These are phyloP conservation scores for Penicillium sp. DNA, from an alignment of 2,329 filamentous ascomycete genomes.

Conservation along the genomic window DNA sequence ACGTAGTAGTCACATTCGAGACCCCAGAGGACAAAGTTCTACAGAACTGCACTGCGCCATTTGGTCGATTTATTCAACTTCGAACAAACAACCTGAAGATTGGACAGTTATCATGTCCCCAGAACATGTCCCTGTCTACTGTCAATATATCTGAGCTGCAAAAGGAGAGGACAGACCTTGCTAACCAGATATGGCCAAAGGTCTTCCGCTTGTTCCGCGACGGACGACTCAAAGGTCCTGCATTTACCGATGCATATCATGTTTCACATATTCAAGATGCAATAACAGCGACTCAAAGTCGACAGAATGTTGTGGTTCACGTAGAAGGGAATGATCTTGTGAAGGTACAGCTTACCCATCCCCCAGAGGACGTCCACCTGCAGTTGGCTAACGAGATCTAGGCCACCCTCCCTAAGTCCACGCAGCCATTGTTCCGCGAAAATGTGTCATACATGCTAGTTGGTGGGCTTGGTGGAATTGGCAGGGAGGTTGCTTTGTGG, in stretches of 20 bases:
- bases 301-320: conserved; percentile 7
- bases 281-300: conserved; percentile 1
- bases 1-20: conserved; percentile 17
- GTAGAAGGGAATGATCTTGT: conserved; percentile 9
- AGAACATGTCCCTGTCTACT: conserved; percentile 14
- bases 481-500: conserved; percentile 34
- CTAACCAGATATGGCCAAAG: conserved; percentile 10
- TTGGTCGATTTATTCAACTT: conserved; percentile 35
- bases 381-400: neutral
- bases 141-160: conserved; percentile 15
- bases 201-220: conserved; percentile 16
- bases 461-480: conserved; percentile 31
- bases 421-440: conserved; percentile 1
- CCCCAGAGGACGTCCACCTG: too few species aligned
- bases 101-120: neutral
- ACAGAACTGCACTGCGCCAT: conserved; percentile 18
- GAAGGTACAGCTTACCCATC: conserved; percentile 3
- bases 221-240: conserved; percentile 11
- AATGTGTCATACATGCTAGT: conserved; percentile 28
- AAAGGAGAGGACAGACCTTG: conserved; percentile 2
- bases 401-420: neutral
- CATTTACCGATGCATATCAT: neutral
- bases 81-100: conserved; percentile 13
- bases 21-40: neutral
- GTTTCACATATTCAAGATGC: conserved; percentile 16